These are phyloP conservation scores for Solanum corneliomulleri DNA, from an alignment of 257 asterid species.

Conservation along the genomic window DNA sequence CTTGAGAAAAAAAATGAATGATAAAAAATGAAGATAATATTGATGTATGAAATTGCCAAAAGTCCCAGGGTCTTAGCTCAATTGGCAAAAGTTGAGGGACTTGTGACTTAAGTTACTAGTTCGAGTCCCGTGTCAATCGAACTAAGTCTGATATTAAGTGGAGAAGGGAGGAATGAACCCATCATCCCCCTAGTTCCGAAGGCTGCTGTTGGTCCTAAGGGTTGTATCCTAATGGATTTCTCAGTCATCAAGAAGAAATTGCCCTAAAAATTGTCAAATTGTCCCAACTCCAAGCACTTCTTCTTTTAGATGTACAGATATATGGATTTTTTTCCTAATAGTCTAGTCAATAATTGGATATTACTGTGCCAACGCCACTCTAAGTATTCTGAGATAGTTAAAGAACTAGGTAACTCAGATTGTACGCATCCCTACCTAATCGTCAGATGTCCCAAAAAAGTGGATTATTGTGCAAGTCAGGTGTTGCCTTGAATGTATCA, in stretches of 20 bases:
- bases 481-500: neutral
- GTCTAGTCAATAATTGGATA: neutral
- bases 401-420: neutral
- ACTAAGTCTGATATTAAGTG: neutral
- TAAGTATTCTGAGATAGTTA: neutral
- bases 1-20: neutral
- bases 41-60: neutral
- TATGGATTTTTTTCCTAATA: neutral
- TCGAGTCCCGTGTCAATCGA: neutral
- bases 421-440: neutral
- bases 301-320: neutral
- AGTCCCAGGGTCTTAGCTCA: neutral
- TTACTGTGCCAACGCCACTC: neutral
- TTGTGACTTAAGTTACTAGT: neutral
- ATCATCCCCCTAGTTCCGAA: neutral
- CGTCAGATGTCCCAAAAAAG: neutral
- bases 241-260: neutral
- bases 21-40: neutral
- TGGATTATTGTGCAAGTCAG: neutral
- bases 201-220: neutral
- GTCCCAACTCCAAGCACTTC: neutral
- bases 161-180: neutral
- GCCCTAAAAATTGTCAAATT: neutral
- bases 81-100: neutral
- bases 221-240: neutral